Evolutionary conservation across 2,329 filamentous ascomycete genomes (phyloP).

Genomic region (Mariannaea elegans): DNA sequence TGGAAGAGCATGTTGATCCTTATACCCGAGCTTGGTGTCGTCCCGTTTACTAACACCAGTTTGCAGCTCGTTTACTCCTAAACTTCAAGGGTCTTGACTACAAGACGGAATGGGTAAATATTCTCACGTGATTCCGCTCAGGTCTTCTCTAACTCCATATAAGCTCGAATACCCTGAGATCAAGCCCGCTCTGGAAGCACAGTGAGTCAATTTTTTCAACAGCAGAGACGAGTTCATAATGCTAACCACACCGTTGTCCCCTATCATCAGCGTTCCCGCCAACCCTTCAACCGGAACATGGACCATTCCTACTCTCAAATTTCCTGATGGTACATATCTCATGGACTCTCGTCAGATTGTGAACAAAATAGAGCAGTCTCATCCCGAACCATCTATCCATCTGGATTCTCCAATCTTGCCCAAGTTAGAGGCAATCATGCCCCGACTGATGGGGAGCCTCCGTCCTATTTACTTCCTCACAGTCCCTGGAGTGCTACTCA

Average conservation of each 20-base stretch:
- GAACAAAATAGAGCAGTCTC: slow-evolving; percentile 62
- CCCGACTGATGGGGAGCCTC: slow-evolving; percentile 44
- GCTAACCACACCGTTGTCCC: background rate
- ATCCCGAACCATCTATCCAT: slow-evolving; percentile 67
- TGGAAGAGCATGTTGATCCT: slow-evolving; percentile 68
- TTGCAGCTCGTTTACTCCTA: slow-evolving; percentile 68
- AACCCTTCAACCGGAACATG: slow-evolving; percentile 36
- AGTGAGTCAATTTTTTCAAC: slow-evolving; percentile 50
- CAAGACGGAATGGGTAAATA: slow-evolving; percentile 68
- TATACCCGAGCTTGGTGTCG: slow-evolving; percentile 17
- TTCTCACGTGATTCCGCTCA: fast-evolving
- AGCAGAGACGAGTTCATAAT: background rate
- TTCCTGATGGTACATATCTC: slow-evolving; percentile 65
- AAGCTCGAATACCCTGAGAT: slow-evolving; percentile 73
- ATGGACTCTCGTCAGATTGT: slow-evolving; percentile 74
- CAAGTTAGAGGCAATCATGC: slow-evolving; percentile 54
- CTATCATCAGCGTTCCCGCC: slow-evolving; percentile 24
- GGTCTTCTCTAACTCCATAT: background rate
- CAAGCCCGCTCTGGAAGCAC: slow-evolving; percentile 60
- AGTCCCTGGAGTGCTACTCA: slow-evolving; percentile 62
- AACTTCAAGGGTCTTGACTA: slow-evolving; percentile 76
- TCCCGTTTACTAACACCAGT: background rate
- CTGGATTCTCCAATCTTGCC: slow-evolving; percentile 62
- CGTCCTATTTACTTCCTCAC: slow-evolving; percentile 54
- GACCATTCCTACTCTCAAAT: slow-evolving; percentile 60